Base-by-base conservation (phyloP, 2,329 filamentous ascomycete species). In the Penicillium sp. region DNA sequence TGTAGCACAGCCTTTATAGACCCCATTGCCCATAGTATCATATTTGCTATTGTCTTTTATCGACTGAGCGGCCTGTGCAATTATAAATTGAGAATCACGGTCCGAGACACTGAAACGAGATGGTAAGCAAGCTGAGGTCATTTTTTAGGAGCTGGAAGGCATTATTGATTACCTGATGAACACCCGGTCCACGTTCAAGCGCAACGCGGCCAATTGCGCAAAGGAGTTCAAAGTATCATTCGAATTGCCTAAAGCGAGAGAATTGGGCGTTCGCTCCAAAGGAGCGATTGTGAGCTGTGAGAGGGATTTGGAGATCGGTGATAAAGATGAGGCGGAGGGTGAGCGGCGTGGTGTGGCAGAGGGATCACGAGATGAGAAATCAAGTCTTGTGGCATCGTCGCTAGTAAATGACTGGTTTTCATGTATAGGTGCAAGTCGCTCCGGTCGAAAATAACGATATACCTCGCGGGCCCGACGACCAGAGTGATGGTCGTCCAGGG, bases 41-140 rank as follows among this genome's bases (percentile, higher is more conserved):
- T 66, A 69, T 7, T 65, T 60, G 30, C 73, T 58, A 18, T 68
- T 67, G 4, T 76, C 67, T 45, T 66, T 65, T 2, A 71, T 59
- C 2, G 70, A 73, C 55, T 73, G 72, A 4, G 76, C 78, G 13
- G 76, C 74, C 61, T 81, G 79, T 11, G 77, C 78, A 16, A 81
- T 66, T 34, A 81, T 76, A 51, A 79, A 81, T 56, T 80, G 77
- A 18, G 71, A 75, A 4, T 76, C 68, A 7, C 73, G 69, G 57
- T 80, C 78, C 53, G 81, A 77, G 14, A 81, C 67, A 58, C 74
- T 67, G 2, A 14, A 4, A 41, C 11, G 49, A 19, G 14, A 32
- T 10, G 14, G 4, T 23, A 9, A 18, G 43, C 36, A 34, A 45
- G 41, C 38, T 32, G 6, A 9, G 14, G 30, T 14, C 7, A 18